Evolutionary conservation across 306 rosid genomes (phyloP).

Genomic region (Argentina anserina): DNA sequence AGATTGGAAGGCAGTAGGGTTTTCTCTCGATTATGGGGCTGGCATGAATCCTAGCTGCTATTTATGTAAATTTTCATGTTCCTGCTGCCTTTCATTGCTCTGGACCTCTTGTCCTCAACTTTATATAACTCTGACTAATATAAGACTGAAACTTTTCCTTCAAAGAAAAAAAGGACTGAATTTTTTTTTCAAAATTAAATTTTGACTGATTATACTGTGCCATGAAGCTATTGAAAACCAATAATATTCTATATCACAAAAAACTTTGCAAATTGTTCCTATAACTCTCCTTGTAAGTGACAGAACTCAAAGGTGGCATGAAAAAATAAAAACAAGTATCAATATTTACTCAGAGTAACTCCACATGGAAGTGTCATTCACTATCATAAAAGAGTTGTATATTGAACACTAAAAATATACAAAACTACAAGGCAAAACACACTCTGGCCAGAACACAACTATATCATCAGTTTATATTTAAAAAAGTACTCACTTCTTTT

Average conservation of each 20-base stretch:
- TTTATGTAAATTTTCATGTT: background rate
- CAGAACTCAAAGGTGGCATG: background rate
- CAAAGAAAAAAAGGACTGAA: too few relatives aligned
- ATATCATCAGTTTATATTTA: background rate
- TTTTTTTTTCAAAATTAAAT: too few relatives aligned
- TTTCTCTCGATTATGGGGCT: background rate
- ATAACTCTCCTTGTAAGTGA: background rate
- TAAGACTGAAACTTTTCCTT: background rate
- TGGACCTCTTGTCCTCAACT: background rate
- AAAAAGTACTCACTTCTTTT: background rate
- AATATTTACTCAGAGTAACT: background rate
- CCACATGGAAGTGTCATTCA: background rate
- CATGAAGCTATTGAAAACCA: background rate
- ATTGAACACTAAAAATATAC: background rate
- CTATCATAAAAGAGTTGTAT: background rate
- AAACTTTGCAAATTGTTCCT: background rate
- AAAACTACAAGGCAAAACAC: background rate
- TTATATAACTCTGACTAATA: background rate
- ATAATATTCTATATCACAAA: background rate
- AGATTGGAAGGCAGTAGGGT: background rate
- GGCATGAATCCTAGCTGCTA: background rate
- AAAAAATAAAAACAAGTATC: background rate
- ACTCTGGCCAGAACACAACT: background rate
- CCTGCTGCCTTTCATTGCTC: background rate
- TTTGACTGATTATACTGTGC: too few relatives aligned